Conservation (phyloP, 371 early-diverging fungal genomes). For the Cladochytrium tenue region DNA sequence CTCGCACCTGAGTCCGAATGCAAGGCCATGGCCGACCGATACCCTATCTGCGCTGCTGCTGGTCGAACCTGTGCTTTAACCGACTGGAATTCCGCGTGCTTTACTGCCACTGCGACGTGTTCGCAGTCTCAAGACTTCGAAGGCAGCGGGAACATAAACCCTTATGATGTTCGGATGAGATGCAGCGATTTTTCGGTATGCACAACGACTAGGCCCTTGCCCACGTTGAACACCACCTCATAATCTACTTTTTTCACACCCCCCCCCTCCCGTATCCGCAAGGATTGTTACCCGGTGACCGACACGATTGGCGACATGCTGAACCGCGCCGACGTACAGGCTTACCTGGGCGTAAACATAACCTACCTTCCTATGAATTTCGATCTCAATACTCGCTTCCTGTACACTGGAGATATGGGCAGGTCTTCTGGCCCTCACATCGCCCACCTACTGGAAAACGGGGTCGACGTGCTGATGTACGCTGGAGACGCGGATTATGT, state of each 20-base stretch:
- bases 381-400: constrained; percentile 75
- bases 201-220: too few species aligned
- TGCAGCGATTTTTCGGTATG: too few species aligned
- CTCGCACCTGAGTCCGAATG: constrained; percentile 68
- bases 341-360: constrained; percentile 70
- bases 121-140: too few species aligned
- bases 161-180: too few species aligned
- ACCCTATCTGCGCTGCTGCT: constrained; percentile 72
- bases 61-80: constrained; percentile 9
- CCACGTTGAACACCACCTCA: too few species aligned
- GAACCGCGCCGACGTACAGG: constrained; percentile 77
- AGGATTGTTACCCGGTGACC: constrained; percentile 51
- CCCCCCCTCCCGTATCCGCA: background rate
- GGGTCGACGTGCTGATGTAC: constrained; percentile 81
- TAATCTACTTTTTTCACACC: background rate
- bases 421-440: constrained; percentile 75
- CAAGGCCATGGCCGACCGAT: constrained; percentile 69
- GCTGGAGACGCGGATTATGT: constrained; percentile 72
- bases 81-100: constrained; percentile 9
- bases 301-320: constrained; percentile 69
- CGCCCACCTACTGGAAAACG: constrained; percentile 75
- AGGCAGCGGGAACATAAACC: too few species aligned
- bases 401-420: constrained; percentile 87
- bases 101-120: constrained; percentile 20
- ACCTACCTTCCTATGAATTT: constrained; percentile 80